Base-by-base conservation (phyloP, 768 basidiomycete species). In the Mrakia blollopis region DNA sequence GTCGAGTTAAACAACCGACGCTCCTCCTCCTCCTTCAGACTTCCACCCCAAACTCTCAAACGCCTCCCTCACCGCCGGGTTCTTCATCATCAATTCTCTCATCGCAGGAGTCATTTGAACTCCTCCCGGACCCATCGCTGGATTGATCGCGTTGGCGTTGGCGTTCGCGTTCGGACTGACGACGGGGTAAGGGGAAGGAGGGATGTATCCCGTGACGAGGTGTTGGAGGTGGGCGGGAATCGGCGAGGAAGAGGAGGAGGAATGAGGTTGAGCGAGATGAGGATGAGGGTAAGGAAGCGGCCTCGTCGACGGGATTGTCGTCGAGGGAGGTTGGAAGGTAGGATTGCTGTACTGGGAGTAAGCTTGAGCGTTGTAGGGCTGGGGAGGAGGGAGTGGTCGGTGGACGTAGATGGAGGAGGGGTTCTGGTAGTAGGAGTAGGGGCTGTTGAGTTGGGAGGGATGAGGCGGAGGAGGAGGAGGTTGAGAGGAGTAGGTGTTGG, bases 41-140 rank as follows among this genome's bases (percentile, higher is more conserved):
- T 68, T n/a, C 69, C 69, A 71, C 13, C 69, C 69, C 11, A 32
- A 25, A 3, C 28, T 47, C 16, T 28, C 69, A 52, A 71, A 71
- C 50, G 69, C 69, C 28, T 30, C n/a, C 5, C 69, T 28, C 21
- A 52, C 41, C 21, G 47, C 30, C 21, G 39, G 41, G 32, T 71
- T 52, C 69, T 44, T 47, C 30, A 35, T 13, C n/a, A 71, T 47
- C 44, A 71, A 8, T 50, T 71, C 69, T 28, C 28, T 71, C 21
- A 71, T 50, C 44, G 44, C 44, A 0, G 69, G 69, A 28, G 44
- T 52, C 28, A 71, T 21, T 50, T 71, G 21, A 3, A 30, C 69
- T 30, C 69, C 50, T 23, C 39, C 68, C 23, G 68, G 39, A 8
- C 63, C 63, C 30, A n/a, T 65, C 63, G 32, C 63, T 11, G 5